Conservation (phyloP, 108 stramenopile genomes). For the Chaetoceros muelleri region DNA sequence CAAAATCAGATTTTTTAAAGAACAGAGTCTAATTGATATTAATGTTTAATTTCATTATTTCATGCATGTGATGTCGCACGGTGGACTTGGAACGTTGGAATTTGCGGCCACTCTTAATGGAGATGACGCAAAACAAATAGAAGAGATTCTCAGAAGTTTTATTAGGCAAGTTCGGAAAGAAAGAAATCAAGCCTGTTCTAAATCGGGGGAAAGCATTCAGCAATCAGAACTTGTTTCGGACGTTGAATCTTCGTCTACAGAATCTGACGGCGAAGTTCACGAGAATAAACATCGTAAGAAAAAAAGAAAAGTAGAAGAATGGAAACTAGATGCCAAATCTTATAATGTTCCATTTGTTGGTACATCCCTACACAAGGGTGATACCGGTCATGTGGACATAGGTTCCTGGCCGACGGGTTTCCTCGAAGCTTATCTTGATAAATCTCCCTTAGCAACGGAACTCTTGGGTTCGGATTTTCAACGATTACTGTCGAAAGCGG, state of each 20-base stretch:
- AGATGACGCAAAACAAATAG: slow-evolving; percentile 46
- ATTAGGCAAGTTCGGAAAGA: slow-evolving; percentile 28
- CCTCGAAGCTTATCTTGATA: slow-evolving; percentile 50
- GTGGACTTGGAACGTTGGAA: slow-evolving; percentile 63
- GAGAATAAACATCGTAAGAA: slow-evolving; percentile 16
- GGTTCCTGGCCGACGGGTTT: slow-evolving; percentile 73
- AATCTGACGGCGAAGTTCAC: slow-evolving; percentile 12
- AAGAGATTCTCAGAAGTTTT: slow-evolving; percentile 42
- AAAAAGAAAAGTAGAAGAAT: slow-evolving; percentile 41
- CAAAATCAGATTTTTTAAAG: no score
- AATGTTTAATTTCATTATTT: no score
- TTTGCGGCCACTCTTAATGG: slow-evolving; percentile 70
- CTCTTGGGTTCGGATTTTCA: slow-evolving; percentile 41
- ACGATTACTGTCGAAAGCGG: slow-evolving; percentile 21
- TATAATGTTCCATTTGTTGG: slow-evolving; percentile 82
- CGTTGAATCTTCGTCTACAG: slow-evolving; percentile 6
- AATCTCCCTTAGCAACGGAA: slow-evolving; percentile 64
- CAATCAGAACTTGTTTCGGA: background rate
- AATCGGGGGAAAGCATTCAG: background rate
- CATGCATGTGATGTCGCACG: no score
- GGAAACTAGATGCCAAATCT: slow-evolving; percentile 59
- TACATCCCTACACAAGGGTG: slow-evolving; percentile 57
- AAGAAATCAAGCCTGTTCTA: slow-evolving; percentile 19
- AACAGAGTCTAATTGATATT: no score
- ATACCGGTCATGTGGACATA: slow-evolving; percentile 22